phyloP scores from a whole-genome alignment of 331 rosid genomes.

The Ulmus americana region DNA sequence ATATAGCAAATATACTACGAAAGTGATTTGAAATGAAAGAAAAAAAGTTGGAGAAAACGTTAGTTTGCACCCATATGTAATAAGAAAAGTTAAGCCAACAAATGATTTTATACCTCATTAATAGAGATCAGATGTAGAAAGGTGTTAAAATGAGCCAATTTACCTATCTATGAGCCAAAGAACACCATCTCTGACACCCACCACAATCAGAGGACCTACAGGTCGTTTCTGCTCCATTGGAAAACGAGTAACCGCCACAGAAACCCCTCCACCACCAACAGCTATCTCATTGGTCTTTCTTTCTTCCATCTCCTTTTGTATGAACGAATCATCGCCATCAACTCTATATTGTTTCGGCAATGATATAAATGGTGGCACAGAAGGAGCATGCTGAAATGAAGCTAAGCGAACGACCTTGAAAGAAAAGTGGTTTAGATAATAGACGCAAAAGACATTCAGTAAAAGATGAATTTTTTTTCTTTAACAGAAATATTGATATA shows the following conservation, averaged over 20 bases:
- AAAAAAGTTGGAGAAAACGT: too few relatives aligned
- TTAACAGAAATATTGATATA: background rate
- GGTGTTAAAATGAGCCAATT: constrained; percentile 11
- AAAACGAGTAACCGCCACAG: constrained; percentile 91
- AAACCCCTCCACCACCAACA: constrained; percentile 99
- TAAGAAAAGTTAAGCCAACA: background rate
- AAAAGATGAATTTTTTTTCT: background rate
- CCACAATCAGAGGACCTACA: constrained; percentile 82
- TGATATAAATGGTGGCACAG: constrained; percentile 84
- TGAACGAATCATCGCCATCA: constrained; percentile 60
- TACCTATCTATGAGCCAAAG: constrained; percentile 99
- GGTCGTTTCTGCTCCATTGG: constrained; percentile 98
- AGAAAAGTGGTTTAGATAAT: background rate
- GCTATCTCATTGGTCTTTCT: constrained; percentile 81
- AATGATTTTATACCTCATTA: background rate
- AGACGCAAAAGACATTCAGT: background rate
- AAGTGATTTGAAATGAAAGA: too few relatives aligned
- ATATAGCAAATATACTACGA: too few relatives aligned
- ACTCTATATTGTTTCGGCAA: constrained; percentile 70
- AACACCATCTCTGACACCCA: constrained; percentile 96
- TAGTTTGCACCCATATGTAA: constrained; percentile 5
- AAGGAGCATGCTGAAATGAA: constrained; percentile 98
- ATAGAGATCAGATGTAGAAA: background rate
- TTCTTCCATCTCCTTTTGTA: constrained; percentile 57
- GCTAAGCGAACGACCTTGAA: constrained; percentile 91